Base-by-base conservation (phyloP, 1,284 basidiomycete genomes). In the Phaffia rhodozyma region DNA sequence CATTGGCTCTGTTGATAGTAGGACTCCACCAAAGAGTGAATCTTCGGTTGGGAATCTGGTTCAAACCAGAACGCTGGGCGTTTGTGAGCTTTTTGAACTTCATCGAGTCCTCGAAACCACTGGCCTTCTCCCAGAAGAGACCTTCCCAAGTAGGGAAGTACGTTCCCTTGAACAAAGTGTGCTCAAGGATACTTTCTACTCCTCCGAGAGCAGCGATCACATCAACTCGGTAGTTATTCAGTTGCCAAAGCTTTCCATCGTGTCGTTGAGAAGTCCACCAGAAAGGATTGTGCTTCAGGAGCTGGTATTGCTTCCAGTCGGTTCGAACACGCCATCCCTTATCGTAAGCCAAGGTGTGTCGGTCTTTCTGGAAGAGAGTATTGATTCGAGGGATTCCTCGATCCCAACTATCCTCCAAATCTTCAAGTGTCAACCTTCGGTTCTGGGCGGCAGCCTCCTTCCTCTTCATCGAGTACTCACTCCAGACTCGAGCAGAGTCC, bases 31-130 rank as follows among this genome's bases (percentile, higher is more conserved):
- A 99, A 6, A 98, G 82, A 3, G 93, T 98, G 80, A 98, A 98
- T n/a, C 94, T 89, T 84, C 96, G 92, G 75, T 98, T 99, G 7
- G 96, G 96, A 74, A 99, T 97, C 75, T 98, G 93, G 74, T 91
- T 92, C 52, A 97, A 78, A 87, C 93, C 92, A 51, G 91, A 96
- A 56, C 91, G 86, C 79, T 92, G 94, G 34, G 89, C 94, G 73
- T 92, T 96, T 54, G 79, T 79, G 69, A 67, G 80, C 75, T 92
- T 93, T 80, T 93, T 94, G 81, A 89, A 92, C 75, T 92, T 82
- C 94, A 97, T 98, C 1, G 90, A 92, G 76, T 97, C 92, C 64
- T 71, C 68, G 66, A 70, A 71, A 1, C 71, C 70, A 7, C 66
- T 67, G 0, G 67, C 67, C 76, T 93, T 93, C 82, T 94, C 91